phyloP scores from a whole-genome alignment of 352 stramenopile genomes.

The Globisporangium apiculatum region DNA sequence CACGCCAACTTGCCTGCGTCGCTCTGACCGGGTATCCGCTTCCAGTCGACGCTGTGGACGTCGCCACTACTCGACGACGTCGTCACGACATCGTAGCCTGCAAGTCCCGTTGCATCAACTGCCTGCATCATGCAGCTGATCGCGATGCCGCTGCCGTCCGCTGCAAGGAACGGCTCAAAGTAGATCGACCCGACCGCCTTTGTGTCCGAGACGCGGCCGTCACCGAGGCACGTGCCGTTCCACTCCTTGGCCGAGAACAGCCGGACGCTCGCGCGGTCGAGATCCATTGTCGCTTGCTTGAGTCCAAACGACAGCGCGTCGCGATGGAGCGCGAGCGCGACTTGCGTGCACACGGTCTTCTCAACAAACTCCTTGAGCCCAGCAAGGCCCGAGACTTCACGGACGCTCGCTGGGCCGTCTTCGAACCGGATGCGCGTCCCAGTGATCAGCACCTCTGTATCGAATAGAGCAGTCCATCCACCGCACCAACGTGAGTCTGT shows the following conservation, averaged over 20 bases:
- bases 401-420: conserved; percentile 43
- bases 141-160: conserved; percentile 30
- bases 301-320: conserved; percentile 68
- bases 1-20: too few species aligned
- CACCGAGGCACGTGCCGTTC: conserved; percentile 79
- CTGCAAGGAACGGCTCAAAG: conserved; percentile 65
- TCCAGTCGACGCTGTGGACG: too few species aligned
- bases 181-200: conserved; percentile 59
- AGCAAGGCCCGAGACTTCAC: conserved; percentile 52
- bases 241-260: conserved; percentile 72
- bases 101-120: conserved; percentile 38
- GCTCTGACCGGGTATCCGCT: too few species aligned
- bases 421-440: conserved; percentile 74
- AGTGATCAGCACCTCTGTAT: conserved; percentile 62
- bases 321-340: conserved; percentile 56
- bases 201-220: conserved; percentile 75
- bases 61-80: too few species aligned
- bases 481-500: not conserved
- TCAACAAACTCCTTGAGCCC: conserved; percentile 67
- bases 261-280: conserved; percentile 67
- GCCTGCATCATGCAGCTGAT: conserved; percentile 75
- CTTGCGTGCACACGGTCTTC: conserved; percentile 67
- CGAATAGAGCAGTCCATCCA: not conserved
- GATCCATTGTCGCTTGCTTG: conserved; percentile 72
- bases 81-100: conserved; percentile 22